A percentile compares a stretch with the other conserved stretches of the same genome.
Conservation (phyloP, 352 stramenopile genomes). For the Globisporangium alternatum region DNA sequence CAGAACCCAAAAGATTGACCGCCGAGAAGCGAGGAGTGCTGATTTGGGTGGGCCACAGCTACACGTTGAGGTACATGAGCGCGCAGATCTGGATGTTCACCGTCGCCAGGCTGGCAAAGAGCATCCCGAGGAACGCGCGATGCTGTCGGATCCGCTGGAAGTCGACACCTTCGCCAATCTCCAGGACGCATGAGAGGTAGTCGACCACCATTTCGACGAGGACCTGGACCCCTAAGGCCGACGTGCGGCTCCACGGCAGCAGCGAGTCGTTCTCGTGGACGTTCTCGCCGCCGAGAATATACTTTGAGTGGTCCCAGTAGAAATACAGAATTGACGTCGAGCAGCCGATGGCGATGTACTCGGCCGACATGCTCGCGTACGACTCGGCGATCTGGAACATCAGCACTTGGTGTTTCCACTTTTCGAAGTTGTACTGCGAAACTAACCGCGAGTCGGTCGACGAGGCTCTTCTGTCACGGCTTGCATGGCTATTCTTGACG, state of each 20-base stretch:
- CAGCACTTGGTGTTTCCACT: conserved; percentile 27
- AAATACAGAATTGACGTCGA: conserved; percentile 42
- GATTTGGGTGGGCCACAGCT: not conserved
- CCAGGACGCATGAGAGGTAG: conserved; percentile 18
- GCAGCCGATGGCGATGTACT: conserved; percentile 50
- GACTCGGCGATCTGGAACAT: conserved; percentile 33
- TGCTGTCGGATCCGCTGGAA: conserved; percentile 4
- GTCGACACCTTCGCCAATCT: conserved; percentile 11
- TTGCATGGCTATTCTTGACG: not conserved
- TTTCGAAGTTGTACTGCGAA: conserved; percentile 15
- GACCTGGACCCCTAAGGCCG: conserved; percentile 6
- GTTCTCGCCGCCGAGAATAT: conserved; percentile 4
- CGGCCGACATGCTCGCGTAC: conserved; percentile 47
- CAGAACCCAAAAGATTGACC: not conserved
- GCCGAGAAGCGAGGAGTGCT: not conserved
- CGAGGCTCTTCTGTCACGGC: not conserved
- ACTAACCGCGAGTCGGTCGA: not conserved
- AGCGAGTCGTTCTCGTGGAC: not conserved
- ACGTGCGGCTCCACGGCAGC: not conserved
- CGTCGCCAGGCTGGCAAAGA: conserved; percentile 8
- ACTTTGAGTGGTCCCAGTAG: conserved; percentile 33
- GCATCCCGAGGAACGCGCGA: conserved; percentile 8
- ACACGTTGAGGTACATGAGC: conserved; percentile 10
- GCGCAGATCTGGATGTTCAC: conserved; percentile 15
- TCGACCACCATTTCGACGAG: conserved; percentile 14